Base-by-base conservation (phyloP, 106 monocot species). In the Xerophyta viscosa region DNA sequence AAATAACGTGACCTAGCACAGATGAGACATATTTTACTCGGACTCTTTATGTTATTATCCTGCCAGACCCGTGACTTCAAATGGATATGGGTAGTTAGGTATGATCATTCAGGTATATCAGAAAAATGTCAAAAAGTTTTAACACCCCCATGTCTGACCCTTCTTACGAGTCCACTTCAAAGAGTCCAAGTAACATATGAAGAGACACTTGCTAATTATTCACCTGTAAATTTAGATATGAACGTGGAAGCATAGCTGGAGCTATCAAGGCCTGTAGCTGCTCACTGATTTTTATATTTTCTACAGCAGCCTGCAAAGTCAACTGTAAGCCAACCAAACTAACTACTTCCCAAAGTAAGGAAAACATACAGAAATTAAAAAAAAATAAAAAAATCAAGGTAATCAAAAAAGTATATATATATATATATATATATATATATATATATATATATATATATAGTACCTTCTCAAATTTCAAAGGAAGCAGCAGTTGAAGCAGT, bases 261-360 rank as follows among this genome's bases (percentile, higher is more conserved):
- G 86, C 86, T 57, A 86, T 80, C 58, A 86, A 60, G 7, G 86
- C 75, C 61, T 86, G 86, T 20, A 86, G 41, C 53, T 86, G 49
- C 26, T 86, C 77, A 28, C 73, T 80, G 31, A 86, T 86, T 56
- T 70, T 86, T 61, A 86, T 77, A 67, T 86, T 80, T 55, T 86
- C 72, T 46, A 86, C 29, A 70, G 80, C 86, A 49, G 77, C 73
- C 80, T 86, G 42, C 28, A 21, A 55, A 61, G 13, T 39, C 10
- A 2, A 10, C 10, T 8, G 10, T 39, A 39, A 36, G 15, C 10
- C 39, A 3, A 7, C 15, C 39, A 39, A 2, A 12, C 39, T 12
- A 39, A 2, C 2, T 39, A 12, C 15, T 1, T 15, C 10, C 10
- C 15, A 2, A 39, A 39, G 39, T 7, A 1, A 7, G 10, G 3